phyloP scores from a whole-genome alignment of 2,329 filamentous ascomycete genomes.

The Alternaria atra region DNA sequence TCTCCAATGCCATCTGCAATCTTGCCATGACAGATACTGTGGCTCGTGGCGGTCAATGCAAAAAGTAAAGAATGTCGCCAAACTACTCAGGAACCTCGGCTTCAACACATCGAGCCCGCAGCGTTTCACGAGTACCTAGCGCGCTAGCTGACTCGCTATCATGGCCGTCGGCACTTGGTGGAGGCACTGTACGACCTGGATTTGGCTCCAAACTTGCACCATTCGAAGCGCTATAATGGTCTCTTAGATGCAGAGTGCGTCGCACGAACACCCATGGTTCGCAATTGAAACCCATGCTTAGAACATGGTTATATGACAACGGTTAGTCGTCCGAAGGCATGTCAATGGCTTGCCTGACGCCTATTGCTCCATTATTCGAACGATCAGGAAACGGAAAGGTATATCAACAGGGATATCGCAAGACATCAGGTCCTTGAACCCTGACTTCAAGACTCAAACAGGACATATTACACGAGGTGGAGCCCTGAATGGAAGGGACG shows the following conservation, averaged over 20 bases:
- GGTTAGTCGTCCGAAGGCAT: background rate
- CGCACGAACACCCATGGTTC: constrained; percentile 7
- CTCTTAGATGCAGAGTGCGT: constrained; percentile 1
- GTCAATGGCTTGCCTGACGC: background rate
- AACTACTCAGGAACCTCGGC: background rate
- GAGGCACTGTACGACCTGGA: background rate
- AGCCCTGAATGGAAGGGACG: background rate
- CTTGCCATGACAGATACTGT: background rate
- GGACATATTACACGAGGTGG: background rate
- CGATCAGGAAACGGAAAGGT: background rate
- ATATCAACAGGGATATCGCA: background rate
- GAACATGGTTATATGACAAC: background rate
- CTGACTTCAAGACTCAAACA: background rate
- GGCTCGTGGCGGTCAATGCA: background rate
- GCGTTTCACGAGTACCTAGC: constrained; percentile 7
- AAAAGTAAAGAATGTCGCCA: background rate
- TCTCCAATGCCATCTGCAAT: background rate
- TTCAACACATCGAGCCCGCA: background rate
- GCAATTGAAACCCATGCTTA: constrained; percentile 9
- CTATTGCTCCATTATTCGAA: background rate
- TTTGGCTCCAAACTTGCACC: background rate
- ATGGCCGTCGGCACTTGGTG: constrained; percentile 11
- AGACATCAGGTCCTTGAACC: background rate
- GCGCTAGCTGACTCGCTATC: constrained; percentile 6
- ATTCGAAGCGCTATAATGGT: background rate